phyloP scores from a whole-genome alignment of 345 rosid species.

The Streptanthus diversifolius region DNA sequence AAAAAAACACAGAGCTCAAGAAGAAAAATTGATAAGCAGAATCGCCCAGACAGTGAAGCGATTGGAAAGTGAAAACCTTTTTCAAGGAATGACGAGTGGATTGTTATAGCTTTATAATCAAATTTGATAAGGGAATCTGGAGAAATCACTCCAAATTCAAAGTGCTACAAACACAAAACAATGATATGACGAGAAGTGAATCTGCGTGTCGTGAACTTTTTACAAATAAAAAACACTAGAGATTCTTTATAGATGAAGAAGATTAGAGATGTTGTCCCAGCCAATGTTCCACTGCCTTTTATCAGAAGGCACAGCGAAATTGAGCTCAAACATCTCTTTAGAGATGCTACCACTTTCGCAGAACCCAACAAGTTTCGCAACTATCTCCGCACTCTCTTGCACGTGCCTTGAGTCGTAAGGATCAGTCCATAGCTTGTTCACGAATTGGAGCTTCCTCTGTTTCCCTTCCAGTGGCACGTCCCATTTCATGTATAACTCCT shows the following conservation, averaged over 20 bases:
- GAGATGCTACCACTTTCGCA: slow-evolving; percentile 81
- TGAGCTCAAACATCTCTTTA: slow-evolving; percentile 99
- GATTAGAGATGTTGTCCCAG: slow-evolving; percentile 88
- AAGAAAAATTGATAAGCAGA: not conserved
- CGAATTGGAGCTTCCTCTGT: slow-evolving; percentile 90
- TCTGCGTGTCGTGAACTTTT: not conserved
- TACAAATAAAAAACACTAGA: slow-evolving; percentile 8
- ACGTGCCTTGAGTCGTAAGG: slow-evolving; percentile 81
- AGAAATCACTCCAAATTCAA: not conserved
- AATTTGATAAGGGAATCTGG: not conserved
- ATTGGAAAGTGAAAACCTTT: not conserved
- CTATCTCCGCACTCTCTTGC: slow-evolving; percentile 93
- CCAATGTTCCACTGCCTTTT: slow-evolving; percentile 88
- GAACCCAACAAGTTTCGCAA: slow-evolving; percentile 92
- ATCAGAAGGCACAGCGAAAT: slow-evolving; percentile 78
- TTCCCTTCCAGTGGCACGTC: slow-evolving; percentile 92
- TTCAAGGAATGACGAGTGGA: not conserved
- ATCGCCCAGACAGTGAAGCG: not conserved
- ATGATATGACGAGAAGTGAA: not conserved
- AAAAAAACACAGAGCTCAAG: not conserved
- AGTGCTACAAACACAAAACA: not conserved
- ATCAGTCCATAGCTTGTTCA: slow-evolving; percentile 92
- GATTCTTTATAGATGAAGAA: slow-evolving; percentile 57
- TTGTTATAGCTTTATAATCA: not conserved
- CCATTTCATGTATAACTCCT: slow-evolving; percentile 78